Evolutionary conservation across 257 asterid genomes (phyloP).

Genomic region (Gardenia jasminoides): DNA sequence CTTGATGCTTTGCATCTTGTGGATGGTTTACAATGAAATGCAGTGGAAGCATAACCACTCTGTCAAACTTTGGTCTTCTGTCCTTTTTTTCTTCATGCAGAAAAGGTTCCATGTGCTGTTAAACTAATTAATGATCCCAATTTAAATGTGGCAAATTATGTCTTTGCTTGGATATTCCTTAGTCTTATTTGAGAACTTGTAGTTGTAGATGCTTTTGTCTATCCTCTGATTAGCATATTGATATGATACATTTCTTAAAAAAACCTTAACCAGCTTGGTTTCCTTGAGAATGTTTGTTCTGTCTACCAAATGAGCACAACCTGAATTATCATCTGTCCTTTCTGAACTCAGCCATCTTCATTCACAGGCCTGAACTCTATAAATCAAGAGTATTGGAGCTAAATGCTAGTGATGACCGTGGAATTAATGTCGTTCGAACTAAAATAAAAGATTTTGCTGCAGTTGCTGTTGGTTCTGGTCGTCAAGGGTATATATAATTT

Average conservation of each 20-base stretch:
- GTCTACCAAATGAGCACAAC: neutral
- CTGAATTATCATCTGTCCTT: neutral
- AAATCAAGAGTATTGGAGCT: constrained; percentile 92
- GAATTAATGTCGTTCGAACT: constrained; percentile 97
- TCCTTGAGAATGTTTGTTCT: neutral
- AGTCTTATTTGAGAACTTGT: neutral
- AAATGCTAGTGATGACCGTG: constrained; percentile 99
- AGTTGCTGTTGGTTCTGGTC: constrained; percentile 84
- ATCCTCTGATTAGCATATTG: too few species aligned
- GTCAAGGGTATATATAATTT: constrained; percentile 50
- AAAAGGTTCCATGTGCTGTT: neutral
- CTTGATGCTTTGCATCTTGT: neutral
- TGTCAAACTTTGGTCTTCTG: neutral
- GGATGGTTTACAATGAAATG: neutral
- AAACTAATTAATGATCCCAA: neutral
- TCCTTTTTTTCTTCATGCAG: neutral
- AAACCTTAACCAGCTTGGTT: neutral
- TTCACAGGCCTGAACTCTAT: constrained; percentile 78
- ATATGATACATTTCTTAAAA: too few species aligned
- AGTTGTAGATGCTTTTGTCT: neutral
- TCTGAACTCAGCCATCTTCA: neutral
- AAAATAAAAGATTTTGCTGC: constrained; percentile 93
- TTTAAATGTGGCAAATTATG: neutral
- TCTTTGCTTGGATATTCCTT: neutral
- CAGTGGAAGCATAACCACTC: neutral